Percentiles rank a stretch among this genome's conserved stretches.
Evolutionary conservation across 208 protist species (phyloP).

Genomic region (Crithidia expoeki): DNA sequence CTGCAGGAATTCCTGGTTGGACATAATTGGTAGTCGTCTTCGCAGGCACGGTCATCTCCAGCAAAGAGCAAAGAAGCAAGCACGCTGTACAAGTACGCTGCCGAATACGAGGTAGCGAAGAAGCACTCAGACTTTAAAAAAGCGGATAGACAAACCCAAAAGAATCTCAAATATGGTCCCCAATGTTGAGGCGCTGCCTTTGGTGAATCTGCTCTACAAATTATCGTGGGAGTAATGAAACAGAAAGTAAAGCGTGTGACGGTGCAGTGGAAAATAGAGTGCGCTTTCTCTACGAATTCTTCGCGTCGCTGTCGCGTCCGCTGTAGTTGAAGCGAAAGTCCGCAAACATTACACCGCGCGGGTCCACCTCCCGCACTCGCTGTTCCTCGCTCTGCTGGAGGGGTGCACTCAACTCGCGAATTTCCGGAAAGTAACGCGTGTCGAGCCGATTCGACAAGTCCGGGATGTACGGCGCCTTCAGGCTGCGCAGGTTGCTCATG

Average conservation of each 20-base stretch:
- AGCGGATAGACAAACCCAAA: too few relatives aligned
- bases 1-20: too few relatives aligned
- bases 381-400: constrained; percentile 52
- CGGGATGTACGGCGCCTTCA: constrained; percentile 71
- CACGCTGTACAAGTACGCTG: background rate
- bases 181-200: background rate
- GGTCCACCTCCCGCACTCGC: constrained; percentile 75
- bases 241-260: background rate
- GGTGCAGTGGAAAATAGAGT: too few relatives aligned
- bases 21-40: too few relatives aligned
- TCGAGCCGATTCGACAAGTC: constrained; percentile 76
- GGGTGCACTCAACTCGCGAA: constrained; percentile 55
- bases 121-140: too few relatives aligned
- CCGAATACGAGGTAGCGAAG: too few relatives aligned
- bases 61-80: background rate
- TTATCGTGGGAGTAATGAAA: background rate
- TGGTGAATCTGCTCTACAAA: constrained; percentile 1
- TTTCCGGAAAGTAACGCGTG: constrained; percentile 89
- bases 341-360: constrained; percentile 86
- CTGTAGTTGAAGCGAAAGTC: constrained; percentile 86
- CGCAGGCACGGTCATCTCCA: too few relatives aligned
- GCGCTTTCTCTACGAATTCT: constrained; percentile 5
- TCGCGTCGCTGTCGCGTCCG: constrained; percentile 18
- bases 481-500: constrained; percentile 64
- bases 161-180: too few relatives aligned